phyloP scores from a whole-genome alignment of 257 asterid species.

The Fraxinus excelsior region DNA sequence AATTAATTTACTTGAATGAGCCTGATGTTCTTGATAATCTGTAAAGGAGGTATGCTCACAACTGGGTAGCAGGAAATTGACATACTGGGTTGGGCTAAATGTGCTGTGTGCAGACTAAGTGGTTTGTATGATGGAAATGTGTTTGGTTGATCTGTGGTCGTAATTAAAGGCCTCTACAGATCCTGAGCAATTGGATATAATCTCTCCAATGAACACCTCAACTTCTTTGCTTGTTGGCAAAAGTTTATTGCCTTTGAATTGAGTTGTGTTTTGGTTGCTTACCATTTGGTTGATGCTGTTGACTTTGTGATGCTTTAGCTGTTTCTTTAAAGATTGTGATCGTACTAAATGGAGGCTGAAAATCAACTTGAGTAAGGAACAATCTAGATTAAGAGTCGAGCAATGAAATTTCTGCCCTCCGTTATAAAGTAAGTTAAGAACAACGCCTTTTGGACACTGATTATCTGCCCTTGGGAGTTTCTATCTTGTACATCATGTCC shows the following conservation, averaged over 20 bases:
- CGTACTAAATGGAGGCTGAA: slow-evolving; percentile 27
- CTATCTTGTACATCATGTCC: slow-evolving; percentile 21
- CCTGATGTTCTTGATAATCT: no score
- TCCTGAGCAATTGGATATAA: slow-evolving; percentile 15
- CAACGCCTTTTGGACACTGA: slow-evolving; percentile 26
- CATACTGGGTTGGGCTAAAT: slow-evolving; percentile 18
- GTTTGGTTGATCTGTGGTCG: slow-evolving; percentile 14
- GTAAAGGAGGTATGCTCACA: no score
- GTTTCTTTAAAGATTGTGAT: slow-evolving; percentile 20
- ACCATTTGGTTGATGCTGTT: slow-evolving; percentile 29
- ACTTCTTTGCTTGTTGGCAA: slow-evolving; percentile 17
- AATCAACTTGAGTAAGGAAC: slow-evolving; percentile 30
- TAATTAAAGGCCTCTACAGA: slow-evolving; percentile 21
- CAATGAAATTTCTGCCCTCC: neutral
- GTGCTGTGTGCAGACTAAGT: slow-evolving; percentile 1
- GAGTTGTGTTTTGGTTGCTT: slow-evolving; percentile 21
- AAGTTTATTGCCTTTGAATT: slow-evolving; percentile 16
- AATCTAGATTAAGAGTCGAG: slow-evolving; percentile 25
- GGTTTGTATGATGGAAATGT: slow-evolving; percentile 23
- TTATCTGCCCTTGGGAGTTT: slow-evolving; percentile 19
- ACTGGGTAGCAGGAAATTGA: slow-evolving; percentile 20
- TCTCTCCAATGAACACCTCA: slow-evolving; percentile 19
- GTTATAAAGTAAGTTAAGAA: slow-evolving; percentile 14
- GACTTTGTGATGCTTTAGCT: slow-evolving; percentile 34
- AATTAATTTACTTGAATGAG: no score